These are phyloP conservation scores for Arabidopsis hybrid DNA, from an alignment of 441 rosid species.

Conservation along the genomic window DNA sequence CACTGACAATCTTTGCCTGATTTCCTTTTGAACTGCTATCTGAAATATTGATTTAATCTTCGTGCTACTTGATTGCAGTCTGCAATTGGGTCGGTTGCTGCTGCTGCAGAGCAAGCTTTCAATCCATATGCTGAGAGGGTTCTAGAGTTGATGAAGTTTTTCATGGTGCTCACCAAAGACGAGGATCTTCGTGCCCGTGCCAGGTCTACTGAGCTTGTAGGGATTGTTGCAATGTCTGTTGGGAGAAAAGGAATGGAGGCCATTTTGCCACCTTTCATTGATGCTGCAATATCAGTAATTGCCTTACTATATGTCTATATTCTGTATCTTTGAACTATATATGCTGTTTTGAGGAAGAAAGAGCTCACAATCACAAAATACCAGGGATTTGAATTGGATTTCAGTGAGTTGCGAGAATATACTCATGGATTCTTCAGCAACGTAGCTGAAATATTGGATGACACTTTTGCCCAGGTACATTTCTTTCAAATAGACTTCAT, in stretches of 20 bases:
- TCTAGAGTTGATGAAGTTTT: constrained; percentile 84
- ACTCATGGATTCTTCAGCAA: constrained; percentile 99
- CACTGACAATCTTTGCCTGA: constrained; percentile 32
- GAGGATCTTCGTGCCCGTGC: constrained; percentile 97
- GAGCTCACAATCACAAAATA: constrained; percentile 28
- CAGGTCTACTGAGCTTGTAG: constrained; percentile 98
- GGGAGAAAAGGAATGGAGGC: constrained; percentile 88
- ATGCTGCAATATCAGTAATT: constrained; percentile 95
- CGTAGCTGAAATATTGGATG: constrained; percentile 93
- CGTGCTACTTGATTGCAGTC: constrained; percentile 64
- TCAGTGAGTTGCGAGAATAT: constrained; percentile 97
- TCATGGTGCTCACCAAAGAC: constrained; percentile 92
- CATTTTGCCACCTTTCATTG: constrained; percentile 84
- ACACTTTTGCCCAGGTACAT: constrained; percentile 78
- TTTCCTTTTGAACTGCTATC: constrained; percentile 20
- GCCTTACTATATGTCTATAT: constrained; percentile 8
- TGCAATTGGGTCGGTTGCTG: constrained; percentile 97
- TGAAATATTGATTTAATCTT: constrained; percentile 29
- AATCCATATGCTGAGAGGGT: constrained; percentile 96
- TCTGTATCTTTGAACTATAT: constrained; percentile 30
- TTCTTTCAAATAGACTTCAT: constrained; percentile 30
- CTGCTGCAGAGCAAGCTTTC: constrained; percentile 98
- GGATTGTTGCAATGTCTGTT: constrained; percentile 97
- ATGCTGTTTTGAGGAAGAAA: constrained; percentile 16
- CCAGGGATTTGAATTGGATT: constrained; percentile 94